Evolutionary conservation across 176 grass and related monocot genomes (phyloP).

Genomic region (Aechmea fasciata): DNA sequence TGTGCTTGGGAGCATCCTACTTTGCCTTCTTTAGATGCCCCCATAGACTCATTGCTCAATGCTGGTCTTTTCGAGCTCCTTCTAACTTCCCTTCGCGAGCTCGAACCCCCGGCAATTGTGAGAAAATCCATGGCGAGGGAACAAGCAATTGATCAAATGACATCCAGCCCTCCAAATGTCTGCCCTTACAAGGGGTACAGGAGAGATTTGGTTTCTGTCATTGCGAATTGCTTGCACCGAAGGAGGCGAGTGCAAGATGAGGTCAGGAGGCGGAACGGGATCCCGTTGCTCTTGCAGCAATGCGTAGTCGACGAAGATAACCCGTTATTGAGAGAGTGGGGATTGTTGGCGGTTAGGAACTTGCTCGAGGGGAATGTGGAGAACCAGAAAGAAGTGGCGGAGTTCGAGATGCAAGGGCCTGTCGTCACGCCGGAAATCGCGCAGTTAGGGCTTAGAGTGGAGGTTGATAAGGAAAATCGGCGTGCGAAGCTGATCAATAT

Average conservation of each 20-base stretch:
- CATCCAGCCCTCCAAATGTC: slow-evolving; percentile 30
- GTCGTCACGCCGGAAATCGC: slow-evolving; percentile 66
- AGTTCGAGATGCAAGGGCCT: slow-evolving; percentile 71
- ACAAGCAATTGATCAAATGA: slow-evolving; percentile 24
- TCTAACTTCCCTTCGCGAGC: slow-evolving; percentile 48
- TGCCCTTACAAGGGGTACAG: slow-evolving; percentile 84
- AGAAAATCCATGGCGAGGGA: slow-evolving; percentile 52
- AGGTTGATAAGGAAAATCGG: slow-evolving; percentile 62
- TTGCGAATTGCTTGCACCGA: slow-evolving; percentile 64
- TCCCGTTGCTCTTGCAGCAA: slow-evolving; percentile 72
- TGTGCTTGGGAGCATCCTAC: slow-evolving; percentile 60
- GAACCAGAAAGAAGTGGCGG: slow-evolving; percentile 61
- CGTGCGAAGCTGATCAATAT: slow-evolving; percentile 73
- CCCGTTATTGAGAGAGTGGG: slow-evolving; percentile 86
- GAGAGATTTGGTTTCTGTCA: slow-evolving; percentile 68
- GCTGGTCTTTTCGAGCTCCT: slow-evolving; percentile 45
- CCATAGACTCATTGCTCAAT: slow-evolving; percentile 48
- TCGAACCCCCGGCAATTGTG: slow-evolving; percentile 76
- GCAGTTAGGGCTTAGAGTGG: slow-evolving; percentile 58
- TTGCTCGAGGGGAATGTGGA: slow-evolving; percentile 79
- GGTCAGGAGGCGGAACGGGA: slow-evolving; percentile 46
- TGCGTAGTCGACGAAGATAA: slow-evolving; percentile 88
- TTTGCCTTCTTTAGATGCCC: slow-evolving; percentile 19
- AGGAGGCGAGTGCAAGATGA: slow-evolving; percentile 72
- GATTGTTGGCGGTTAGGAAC: slow-evolving; percentile 59